phyloP scores from a whole-genome alignment of 768 basidiomycete genomes.

The Antrodiella citrinella region DNA sequence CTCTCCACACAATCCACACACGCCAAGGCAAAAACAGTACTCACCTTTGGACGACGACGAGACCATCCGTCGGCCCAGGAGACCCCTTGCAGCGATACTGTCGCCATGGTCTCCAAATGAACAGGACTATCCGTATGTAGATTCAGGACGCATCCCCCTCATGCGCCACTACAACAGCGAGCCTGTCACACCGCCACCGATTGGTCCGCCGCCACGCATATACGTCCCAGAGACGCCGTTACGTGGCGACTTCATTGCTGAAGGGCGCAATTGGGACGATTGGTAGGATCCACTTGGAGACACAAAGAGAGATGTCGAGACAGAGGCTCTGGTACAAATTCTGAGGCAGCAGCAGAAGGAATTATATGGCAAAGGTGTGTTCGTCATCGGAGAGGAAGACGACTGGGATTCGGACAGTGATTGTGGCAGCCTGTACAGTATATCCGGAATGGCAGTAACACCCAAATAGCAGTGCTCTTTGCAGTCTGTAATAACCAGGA shows the following conservation, averaged over 20 bases:
- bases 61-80: constrained; percentile 1
- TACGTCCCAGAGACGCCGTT: constrained; percentile 16
- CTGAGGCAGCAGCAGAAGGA: constrained; percentile 2
- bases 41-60: constrained; percentile 2
- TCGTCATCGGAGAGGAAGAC: constrained; percentile 10
- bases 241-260: constrained; percentile 6
- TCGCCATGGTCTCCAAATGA: constrained; percentile 21
- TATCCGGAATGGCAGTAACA: too few species aligned
- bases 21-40: constrained; percentile 1
- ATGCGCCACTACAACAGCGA: background rate
- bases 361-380: constrained; percentile 1
- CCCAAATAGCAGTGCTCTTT: too few species aligned
- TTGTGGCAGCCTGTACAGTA: background rate
- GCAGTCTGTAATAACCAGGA: too few species aligned
- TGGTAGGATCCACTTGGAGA: background rate
- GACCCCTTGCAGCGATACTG: constrained; percentile 14
- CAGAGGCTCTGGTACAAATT: background rate
- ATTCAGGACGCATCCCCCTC: constrained; percentile 1
- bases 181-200: constrained; percentile 10
- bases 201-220: constrained; percentile 17
- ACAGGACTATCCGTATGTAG: constrained; percentile 11
- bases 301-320: background rate
- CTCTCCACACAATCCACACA: constrained; percentile 1
- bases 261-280: background rate
- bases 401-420: background rate